Base-by-base conservation (phyloP, 306 rosid genomes). In the Quercus suber region DNA sequence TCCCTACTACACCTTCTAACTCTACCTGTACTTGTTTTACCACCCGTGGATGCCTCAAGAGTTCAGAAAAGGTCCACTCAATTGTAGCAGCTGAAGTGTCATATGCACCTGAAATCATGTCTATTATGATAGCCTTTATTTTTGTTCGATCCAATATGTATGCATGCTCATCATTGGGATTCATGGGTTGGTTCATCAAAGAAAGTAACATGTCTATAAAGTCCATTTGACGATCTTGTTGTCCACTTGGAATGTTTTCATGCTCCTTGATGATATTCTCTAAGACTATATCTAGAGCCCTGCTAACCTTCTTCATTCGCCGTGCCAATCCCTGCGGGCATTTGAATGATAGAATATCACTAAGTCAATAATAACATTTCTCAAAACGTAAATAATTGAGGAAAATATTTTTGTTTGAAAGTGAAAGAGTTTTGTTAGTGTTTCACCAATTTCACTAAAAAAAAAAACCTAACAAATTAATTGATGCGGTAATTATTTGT, bases 11-110 rank as follows among this genome's bases (percentile, higher is more conserved):
- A 52, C 23, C 21, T 60, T 71, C 71, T 10, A 87, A 25, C 81
- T 89, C 88, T 43, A 58, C 59, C 78, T 89, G 91, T 59, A 87
- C 83, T 69, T 75, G 87, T 76, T 20, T 84, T 74, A 6, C 80
- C 10, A 85, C 81, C 12, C 73, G 73, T n/a, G 87, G 91, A 71
- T 89, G 64, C 63, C 78, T 82, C 17, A 87, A 12, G 45, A 87
- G 85, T 63, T 78, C 87, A 0, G 93, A 71, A 11, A 89, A 30
- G n/a, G 57, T 79, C 93, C 91, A 89, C 2, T 63, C 69, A 8
- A 80, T 19, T 0, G 76, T 8, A 0, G 73, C 35, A 0, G 86
- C 41, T 0, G 82, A 14, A 5, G 73, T 78, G 7, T 78, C 86
- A 1, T 59, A 12, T 55, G 83, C 71, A 18, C n/a, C 90, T 0